Conservation (phyloP, 2,329 filamentous ascomycete genomes). For the Lasiodiplodia hormozganensis region DNA sequence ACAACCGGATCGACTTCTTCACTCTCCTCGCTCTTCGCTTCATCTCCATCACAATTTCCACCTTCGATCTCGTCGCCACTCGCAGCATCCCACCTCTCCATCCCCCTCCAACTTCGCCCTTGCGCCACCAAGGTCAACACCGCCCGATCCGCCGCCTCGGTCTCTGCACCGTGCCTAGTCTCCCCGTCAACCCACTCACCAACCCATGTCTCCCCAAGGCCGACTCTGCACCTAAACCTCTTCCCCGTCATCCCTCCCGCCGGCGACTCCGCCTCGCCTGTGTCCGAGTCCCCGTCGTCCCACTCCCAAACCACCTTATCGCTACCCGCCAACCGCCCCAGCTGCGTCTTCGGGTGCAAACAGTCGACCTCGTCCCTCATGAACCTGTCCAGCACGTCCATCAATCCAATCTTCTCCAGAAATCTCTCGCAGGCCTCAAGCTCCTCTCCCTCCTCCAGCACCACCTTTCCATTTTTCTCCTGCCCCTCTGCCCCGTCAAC, state of each 20-base stretch:
- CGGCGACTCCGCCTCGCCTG: slow-evolving; percentile 8
- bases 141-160: slow-evolving; percentile 47
- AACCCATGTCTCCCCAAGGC: slow-evolving; percentile 32
- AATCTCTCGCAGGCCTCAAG: slow-evolving; percentile 66
- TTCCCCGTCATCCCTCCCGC: background rate
- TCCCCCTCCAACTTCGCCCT: background rate
- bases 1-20: background rate
- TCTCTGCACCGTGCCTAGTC: slow-evolving; percentile 48
- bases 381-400: slow-evolving; percentile 67
- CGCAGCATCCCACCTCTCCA: background rate
- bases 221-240: slow-evolving; percentile 20
- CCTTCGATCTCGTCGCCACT: background rate
- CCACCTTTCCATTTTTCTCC: background rate
- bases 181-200: slow-evolving; percentile 42
- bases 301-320: slow-evolving; percentile 62
- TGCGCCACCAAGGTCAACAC: slow-evolving; percentile 5
- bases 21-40: background rate
- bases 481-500: background rate
- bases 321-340: slow-evolving; percentile 65
- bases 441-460: slow-evolving; percentile 51
- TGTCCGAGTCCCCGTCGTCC: background rate
- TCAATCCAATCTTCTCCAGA: slow-evolving; percentile 68
- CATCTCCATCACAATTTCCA: background rate
- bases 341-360: slow-evolving; percentile 69
- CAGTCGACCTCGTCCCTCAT: slow-evolving; percentile 63